Evolutionary conservation across 1,284 basidiomycete genomes (phyloP).

Genomic region (Mycosarcoma maydis): DNA sequence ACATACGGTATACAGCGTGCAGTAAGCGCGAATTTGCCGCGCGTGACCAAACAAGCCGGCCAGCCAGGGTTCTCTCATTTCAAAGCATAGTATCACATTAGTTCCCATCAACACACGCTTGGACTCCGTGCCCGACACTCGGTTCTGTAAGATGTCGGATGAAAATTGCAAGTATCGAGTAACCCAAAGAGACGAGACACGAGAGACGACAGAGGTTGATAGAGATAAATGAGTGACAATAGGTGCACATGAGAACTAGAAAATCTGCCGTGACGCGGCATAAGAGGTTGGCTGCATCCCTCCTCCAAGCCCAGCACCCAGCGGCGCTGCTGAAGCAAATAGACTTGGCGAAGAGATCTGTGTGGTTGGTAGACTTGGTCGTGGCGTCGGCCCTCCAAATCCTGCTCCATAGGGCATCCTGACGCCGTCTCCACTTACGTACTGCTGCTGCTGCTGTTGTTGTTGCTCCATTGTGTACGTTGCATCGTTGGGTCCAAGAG

Average conservation of each 20-base stretch:
- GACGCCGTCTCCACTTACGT: conserved; percentile 1
- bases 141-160: too few species aligned
- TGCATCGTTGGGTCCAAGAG: conserved; percentile 31
- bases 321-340: conserved; percentile 28
- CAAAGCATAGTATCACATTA: not conserved
- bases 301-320: conserved; percentile 25
- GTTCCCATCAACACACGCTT: too few species aligned
- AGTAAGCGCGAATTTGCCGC: not conserved
- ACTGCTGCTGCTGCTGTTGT: conserved; percentile 14
- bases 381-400: conserved; percentile 19
- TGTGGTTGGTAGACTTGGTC: too few species aligned
- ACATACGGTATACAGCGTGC: not conserved
- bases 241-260: not conserved
- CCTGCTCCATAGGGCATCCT: conserved; percentile 29
- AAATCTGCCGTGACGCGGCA: conserved; percentile 20
- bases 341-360: too few species aligned
- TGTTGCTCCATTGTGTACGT: conserved; percentile 22
- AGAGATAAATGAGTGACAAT: conserved; percentile 1
- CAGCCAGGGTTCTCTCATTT: not conserved
- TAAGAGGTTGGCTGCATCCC: conserved; percentile 14
- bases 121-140: too few species aligned
- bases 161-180: not conserved
- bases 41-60: not conserved
- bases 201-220: too few species aligned
- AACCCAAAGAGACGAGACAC: too few species aligned